Evolutionary conservation across 2,329 filamentous ascomycete genomes (phyloP), one percentile per base, ranked within the genome.

Genomic region (Trichoderma sp.): DNA sequence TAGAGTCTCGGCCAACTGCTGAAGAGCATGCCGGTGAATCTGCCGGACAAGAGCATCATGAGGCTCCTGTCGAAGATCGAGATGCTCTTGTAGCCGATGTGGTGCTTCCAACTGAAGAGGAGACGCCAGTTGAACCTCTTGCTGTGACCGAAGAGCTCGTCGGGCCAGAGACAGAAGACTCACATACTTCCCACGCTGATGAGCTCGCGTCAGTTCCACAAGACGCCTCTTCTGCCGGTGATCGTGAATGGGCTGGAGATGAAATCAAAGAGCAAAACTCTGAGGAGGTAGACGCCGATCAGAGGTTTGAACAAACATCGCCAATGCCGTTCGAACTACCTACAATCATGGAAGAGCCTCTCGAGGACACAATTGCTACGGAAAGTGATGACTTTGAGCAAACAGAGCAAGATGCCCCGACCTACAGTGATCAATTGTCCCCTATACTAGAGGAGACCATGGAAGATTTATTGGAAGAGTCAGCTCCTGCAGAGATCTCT

Each of bases 381-480:
- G 56, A 67, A 21, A 27, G 6, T 31, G 57, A 61, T n/a, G 27
- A 27, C 8, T 43, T 31, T 16, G 53, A 29, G 52, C 52, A 43
- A 31, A 33, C 37, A 24, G 58, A 68, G 10, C 56, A n/a, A 43
- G 57, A 55, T 33, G 55, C 21, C n/a, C 57, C 57, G 6, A 24
- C 19, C 31, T 61, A 43, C 33, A 67, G 33, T 5, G 64, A 67
- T 29, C 55, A 56, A 35, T n/a, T 67, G 40, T 67, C 64, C 13
- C 65, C 65, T 33, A 61, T 60, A 11, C 3, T 68, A 19, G 65
- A 68, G 47, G 65, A 68, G 47, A 55, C 57, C 5, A 27, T 60
- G 24, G 58, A 68, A n/a, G 58, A 60, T 24, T 21, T 61, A 5
- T 10, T 61, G 29, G 57, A 61, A 29, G 58, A 63, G 27, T 57